Evolutionary conservation across 495 filamentous ascomycete species (phyloP).

Genomic region (Hyaloscypha variabilis): DNA sequence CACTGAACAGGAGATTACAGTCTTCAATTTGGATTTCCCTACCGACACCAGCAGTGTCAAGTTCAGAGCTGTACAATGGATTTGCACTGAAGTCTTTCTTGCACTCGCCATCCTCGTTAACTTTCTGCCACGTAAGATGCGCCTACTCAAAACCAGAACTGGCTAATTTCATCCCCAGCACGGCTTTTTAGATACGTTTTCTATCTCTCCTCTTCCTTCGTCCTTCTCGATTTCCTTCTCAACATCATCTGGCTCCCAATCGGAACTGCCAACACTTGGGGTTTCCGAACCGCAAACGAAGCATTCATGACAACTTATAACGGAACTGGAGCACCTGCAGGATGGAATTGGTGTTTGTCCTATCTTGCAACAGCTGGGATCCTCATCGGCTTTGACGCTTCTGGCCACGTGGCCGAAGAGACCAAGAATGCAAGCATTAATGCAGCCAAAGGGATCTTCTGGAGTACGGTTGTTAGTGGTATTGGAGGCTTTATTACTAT

Average conservation of each 20-base stretch:
- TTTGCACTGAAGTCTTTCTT: background rate
- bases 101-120: background rate
- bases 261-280: constrained; percentile 52
- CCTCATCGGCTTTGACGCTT: constrained; percentile 58
- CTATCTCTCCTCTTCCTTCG: background rate
- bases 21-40: background rate
- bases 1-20: background rate
- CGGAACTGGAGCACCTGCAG: constrained; percentile 54
- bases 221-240: background rate
- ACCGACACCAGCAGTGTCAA: background rate
- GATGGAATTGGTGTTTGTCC: constrained; percentile 63
- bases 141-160: background rate
- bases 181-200: background rate
- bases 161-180: background rate
- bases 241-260: constrained; percentile 54
- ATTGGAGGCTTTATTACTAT: constrained; percentile 52
- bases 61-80: background rate
- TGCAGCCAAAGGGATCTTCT: constrained; percentile 52
- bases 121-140: background rate
- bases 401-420: constrained; percentile 44
- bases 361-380: constrained; percentile 62
- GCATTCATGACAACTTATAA: constrained; percentile 62
- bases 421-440: constrained; percentile 57
- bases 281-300: constrained; percentile 55
- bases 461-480: constrained; percentile 27